Evolutionary conservation across 805 yeast genomes (phyloP), one percentile per base, ranked within the genome.

Genomic region (Candida sithepensis): DNA sequence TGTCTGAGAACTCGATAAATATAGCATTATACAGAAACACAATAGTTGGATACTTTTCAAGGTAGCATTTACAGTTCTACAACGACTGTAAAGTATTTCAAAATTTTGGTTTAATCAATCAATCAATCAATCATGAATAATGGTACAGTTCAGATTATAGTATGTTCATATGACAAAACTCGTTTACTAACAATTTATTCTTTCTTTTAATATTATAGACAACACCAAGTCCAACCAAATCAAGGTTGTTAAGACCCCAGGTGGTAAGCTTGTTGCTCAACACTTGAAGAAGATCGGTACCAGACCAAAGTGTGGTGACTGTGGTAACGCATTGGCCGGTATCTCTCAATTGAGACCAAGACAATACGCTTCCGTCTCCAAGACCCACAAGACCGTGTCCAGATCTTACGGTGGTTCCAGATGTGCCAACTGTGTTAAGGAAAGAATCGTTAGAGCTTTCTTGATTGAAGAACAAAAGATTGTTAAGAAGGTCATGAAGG

Each of bases 181-280:
- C 10, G 10, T 24, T 24, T 56, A 58, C 61, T 59, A 57, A 54
- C 60, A 49, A 52, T 26, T 22, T 9, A 22, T 16, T 22, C 16
- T 30, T 30, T 6, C 16, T 23, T 14, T 30, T 38, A 8, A 39
- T 46, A 39, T 20, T 56, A 54, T 67, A 88, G 95, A 90, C 96
- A 94, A 94, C 96, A 91, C 99, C 85, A 86, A 85, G 78, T 94
- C 99, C 68, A 94, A 94, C 96, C 88, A 87, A 83, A 92, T 94
- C 83, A 92, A 88, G 91, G 96, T 92, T 78, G 96, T 92, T 69
- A 94, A 92, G 88, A 94, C 99, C 79, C 99, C 99, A 78, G 99
- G 99, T 84, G 98, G 98, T 74, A 86, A 85, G 78, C 85, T 94
- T 78, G 85, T 90, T 73, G 96, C 96, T 72, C 97, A 91, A 78